A percentile compares a stretch with the other conserved stretches of the same genome.
Conservation (phyloP, 208 protist species). For the Leishmania tropica region DNA sequence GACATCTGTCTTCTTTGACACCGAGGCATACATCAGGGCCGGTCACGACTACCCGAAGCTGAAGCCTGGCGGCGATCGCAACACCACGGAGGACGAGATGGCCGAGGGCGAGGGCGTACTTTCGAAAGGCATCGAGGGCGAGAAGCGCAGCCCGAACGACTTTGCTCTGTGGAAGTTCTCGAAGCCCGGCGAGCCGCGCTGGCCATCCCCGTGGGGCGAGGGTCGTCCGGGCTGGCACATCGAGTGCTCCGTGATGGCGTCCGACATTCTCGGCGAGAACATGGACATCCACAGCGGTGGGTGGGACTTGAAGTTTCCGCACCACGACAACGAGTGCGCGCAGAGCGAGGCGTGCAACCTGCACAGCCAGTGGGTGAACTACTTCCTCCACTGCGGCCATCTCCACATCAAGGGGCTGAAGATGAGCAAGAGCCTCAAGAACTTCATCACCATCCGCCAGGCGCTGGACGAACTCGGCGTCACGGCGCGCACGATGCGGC, state of each 20-base stretch:
- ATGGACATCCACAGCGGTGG: constrained; percentile 98
- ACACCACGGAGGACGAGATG: constrained; percentile 89
- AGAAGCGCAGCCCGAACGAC: constrained; percentile 94
- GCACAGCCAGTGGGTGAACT: constrained; percentile 97
- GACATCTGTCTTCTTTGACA: constrained; percentile 97
- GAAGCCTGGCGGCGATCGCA: constrained; percentile 54
- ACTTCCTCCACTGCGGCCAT: constrained; percentile 98
- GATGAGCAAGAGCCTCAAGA: constrained; percentile 99
- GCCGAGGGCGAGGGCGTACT: constrained; percentile 92
- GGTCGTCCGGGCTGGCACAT: constrained; percentile 99
- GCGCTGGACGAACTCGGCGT: constrained; percentile 77
- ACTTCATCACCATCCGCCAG: constrained; percentile 98
- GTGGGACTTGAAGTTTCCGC: constrained; percentile 99
- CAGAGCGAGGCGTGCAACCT: constrained; percentile 94
- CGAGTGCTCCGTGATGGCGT: constrained; percentile 99
- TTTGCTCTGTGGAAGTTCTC: constrained; percentile 99
- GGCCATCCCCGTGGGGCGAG: constrained; percentile 92
- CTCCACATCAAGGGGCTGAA: constrained; percentile 98
- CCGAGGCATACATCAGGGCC: constrained; percentile 73
- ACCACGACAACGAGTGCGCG: constrained; percentile 99
- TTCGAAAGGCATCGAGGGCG: constrained; percentile 52
- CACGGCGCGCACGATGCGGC: constrained; percentile 86
- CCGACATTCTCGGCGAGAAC: constrained; percentile 88
- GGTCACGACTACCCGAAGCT: constrained; percentile 96
- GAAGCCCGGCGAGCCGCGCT: constrained; percentile 94